Base-by-base conservation (phyloP, 2,329 filamentous ascomycete species). In the Aspergillus amoenus region DNA sequence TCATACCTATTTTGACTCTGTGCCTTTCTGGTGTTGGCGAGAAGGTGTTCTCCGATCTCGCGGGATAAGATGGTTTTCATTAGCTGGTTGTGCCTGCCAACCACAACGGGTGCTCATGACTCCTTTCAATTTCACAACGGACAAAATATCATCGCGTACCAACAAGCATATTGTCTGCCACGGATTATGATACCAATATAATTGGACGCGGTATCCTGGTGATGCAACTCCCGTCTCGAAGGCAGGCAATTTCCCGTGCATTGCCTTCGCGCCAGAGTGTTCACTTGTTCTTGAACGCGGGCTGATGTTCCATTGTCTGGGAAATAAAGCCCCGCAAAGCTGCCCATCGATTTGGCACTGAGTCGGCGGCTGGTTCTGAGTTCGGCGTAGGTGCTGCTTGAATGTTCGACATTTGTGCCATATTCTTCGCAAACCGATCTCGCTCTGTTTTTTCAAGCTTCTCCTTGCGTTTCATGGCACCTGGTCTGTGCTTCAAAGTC, bases 261-360 rank as follows among this genome's bases (percentile, higher is more conserved):
- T 27, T 34, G n/a, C 40, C 17, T 9, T 46, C n/a, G 27, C 30
- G n/a, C 12, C 42, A 41, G 8, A 18, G 4, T 18, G 34, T 65
- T 66, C 67, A 72, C 58, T 71, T 66, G 27, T 66, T 65, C 41
- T 80, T 73, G 70, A 96, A 96, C 3, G 88, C 90, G 13, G 88
- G 85, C 66, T 93, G 93, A 74, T 91, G 89, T 76, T 96, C 91
- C 87, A 96, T 91, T 1, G 91, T 97, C 42, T 87, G 83, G 2
- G 90, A 88, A 51, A 97, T 95, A 70, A 93, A 95, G 9, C 81
- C 86, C 66, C 93, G 85, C 73, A 97, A 72, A 15, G 91, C 91
- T 30, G 89, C 89, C 89, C 91, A 97, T 55, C 89, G 80, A 66
- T 81, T 85, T 9, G 83, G 77, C 15, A 82, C 85, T 1, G 75